Conservation (phyloP, 352 stramenopile species). For the Phytopythium delawarense region DNA sequence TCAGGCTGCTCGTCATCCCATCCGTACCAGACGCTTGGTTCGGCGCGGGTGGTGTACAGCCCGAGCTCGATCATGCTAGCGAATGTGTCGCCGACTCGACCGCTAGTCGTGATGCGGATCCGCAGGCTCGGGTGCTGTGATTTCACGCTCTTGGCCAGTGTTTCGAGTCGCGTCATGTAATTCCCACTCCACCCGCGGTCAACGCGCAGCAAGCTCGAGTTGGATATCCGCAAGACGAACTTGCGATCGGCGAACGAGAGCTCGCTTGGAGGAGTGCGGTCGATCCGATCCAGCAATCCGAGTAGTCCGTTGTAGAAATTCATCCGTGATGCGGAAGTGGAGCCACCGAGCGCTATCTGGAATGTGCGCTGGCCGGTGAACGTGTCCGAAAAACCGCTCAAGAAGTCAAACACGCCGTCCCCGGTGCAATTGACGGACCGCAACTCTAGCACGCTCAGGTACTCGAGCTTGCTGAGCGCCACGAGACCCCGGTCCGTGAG, state of each 20-base stretch:
- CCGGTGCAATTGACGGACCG: slow-evolving; percentile 28
- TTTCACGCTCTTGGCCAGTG: slow-evolving; percentile 16
- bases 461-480: slow-evolving; percentile 23
- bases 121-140: slow-evolving; percentile 17
- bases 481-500: slow-evolving; percentile 32
- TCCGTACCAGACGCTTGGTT: slow-evolving; percentile 33
- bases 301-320: slow-evolving; percentile 34
- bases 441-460: slow-evolving; percentile 24
- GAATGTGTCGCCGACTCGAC: slow-evolving; percentile 16
- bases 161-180: slow-evolving; percentile 26
- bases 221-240: slow-evolving; percentile 32
- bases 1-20: slow-evolving; percentile 30
- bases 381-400: slow-evolving; percentile 20
- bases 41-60: slow-evolving; percentile 25
- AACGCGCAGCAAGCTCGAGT: slow-evolving; percentile 19
- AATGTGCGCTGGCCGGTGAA: slow-evolving; percentile 24
- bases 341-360: slow-evolving; percentile 18
- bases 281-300: slow-evolving; percentile 18
- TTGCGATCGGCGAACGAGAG: slow-evolving; percentile 20
- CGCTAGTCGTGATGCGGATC: slow-evolving; percentile 16
- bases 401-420: slow-evolving; percentile 30
- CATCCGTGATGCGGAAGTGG: slow-evolving; percentile 9
- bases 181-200: slow-evolving; percentile 29
- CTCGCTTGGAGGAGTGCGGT: slow-evolving; percentile 12
- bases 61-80: slow-evolving; percentile 32